Base-by-base conservation (phyloP, 768 basidiomycete genomes). In the Mycena galopus region DNA sequence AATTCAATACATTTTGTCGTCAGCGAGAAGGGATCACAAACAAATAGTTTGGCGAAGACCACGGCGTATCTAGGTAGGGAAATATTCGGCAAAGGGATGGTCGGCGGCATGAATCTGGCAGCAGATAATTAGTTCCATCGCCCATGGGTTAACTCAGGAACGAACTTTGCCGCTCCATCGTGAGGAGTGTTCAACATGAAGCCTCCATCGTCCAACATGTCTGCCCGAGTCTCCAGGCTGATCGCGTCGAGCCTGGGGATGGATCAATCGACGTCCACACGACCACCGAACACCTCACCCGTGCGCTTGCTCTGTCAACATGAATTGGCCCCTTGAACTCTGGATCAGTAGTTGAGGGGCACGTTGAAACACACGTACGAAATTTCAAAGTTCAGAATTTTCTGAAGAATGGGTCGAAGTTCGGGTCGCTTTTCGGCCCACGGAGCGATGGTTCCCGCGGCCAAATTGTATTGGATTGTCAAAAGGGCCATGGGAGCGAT, bases 381-480 rank as follows among this genome's bases (percentile, higher is more conserved):
- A 16, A 74, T 76, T 1, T 83, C 79, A 32, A 80, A 79, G 25
- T 76, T 66, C 27, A 84, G 70, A 4, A 83, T 74, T 29, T 77
- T 42, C 25, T 81, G 61, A 4, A 83, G 67, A 4, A 81, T 73
- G 6, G 78, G 75, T 30, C 67, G 63, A 10, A 84, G 74, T 39
- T 83, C 81, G 0, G 78, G 79, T 23, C 68, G 30, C 37, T 55
- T 44, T 33, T 55, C 61, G 10, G 69, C 69, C 37, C 62, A 70
- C 21, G 62, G 60, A 23, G 60, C 79, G 35, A 84, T 70, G 0
- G 81, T 84, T 11, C 83, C 83, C 4, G 77, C 79, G 11, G 71
- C 76, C 16, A 84, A 73, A 56, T 84, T 84, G 65, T 79, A 79
- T 42, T 84, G 83, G 11, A 83, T 79, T 8, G 81, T 80, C 30